phyloP scores from a whole-genome alignment of 2,329 filamentous ascomycete species.

The Scytalidium sp. region DNA sequence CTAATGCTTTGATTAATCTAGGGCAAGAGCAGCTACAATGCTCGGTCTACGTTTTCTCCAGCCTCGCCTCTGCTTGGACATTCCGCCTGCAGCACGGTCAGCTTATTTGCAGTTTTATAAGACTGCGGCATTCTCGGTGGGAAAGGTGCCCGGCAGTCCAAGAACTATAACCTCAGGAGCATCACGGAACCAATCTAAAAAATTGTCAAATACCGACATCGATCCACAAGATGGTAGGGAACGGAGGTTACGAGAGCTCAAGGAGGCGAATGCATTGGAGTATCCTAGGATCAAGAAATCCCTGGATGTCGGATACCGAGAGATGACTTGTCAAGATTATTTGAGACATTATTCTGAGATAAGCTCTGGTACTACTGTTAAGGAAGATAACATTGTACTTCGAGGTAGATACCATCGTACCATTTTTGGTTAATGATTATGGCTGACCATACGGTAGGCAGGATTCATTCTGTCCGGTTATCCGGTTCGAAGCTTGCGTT shows the following conservation, averaged over 20 bases:
- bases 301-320: conserved; percentile 7
- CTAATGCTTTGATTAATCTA: conserved; percentile 15
- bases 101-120: conserved; percentile 49
- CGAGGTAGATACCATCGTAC: conserved; percentile 20
- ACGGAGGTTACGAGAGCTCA: conserved; percentile 52
- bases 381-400: conserved; percentile 16
- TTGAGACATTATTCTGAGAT: conserved; percentile 31
- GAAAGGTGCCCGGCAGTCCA: background rate
- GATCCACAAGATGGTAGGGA: conserved; percentile 16
- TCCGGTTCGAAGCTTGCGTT: conserved; percentile 80
- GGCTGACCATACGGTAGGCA: conserved; percentile 51
- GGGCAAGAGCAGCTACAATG: conserved; percentile 40
- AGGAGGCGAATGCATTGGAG: conserved; percentile 43
- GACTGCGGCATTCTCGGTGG: conserved; percentile 5
- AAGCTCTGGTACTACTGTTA: conserved; percentile 24
- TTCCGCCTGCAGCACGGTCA: conserved; percentile 31
- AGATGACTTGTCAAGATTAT: conserved; percentile 30
- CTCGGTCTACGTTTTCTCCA: conserved; percentile 50
- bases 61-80: conserved; percentile 47
- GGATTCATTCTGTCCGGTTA: conserved; percentile 68
- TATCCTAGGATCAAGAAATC: conserved; percentile 49
- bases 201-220: background rate
- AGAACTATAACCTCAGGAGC: background rate
- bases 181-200: background rate
- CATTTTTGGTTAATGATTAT: conserved; percentile 6